Conservation (phyloP, 1,284 basidiomycete species). For the Trichosporon faecale region DNA sequence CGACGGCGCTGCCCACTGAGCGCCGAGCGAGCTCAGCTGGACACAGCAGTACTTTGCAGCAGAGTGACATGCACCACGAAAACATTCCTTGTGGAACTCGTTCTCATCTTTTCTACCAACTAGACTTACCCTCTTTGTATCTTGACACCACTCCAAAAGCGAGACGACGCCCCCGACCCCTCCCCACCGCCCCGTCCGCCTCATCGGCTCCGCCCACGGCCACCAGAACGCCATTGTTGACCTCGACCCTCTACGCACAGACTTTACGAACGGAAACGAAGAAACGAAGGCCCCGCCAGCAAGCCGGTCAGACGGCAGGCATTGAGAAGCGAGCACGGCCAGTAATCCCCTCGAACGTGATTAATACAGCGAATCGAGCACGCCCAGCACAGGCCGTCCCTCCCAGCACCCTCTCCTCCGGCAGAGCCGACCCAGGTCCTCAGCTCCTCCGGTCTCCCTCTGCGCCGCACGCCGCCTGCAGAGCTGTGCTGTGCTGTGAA, state of each 20-base stretch:
- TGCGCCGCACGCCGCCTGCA: conserved; percentile 37
- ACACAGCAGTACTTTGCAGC: neutral
- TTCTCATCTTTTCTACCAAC: neutral
- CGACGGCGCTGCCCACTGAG: neutral
- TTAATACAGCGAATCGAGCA: neutral
- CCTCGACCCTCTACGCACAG: neutral
- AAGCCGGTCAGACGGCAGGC: neutral
- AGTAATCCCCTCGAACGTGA: neutral
- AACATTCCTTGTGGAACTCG: neutral
- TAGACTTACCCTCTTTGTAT: neutral
- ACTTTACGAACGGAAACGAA: neutral
- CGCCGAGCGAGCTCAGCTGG: neutral
- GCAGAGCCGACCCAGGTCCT: no score
- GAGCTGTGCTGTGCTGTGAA: conserved; percentile 4
- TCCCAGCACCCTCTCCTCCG: neutral
- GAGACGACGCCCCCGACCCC: neutral
- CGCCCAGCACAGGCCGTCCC: neutral
- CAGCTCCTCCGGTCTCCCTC: no score
- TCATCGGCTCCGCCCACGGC: neutral
- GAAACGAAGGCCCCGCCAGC: neutral
- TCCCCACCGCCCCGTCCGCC: neutral
- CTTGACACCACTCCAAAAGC: neutral
- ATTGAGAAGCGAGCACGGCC: neutral
- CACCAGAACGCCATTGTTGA: neutral
- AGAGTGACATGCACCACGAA: conserved; percentile 1